Evolutionary conservation across 2,329 filamentous ascomycete species (phyloP), one percentile per base, ranked within the genome.

Genomic region (Ophiosphaerella korrae): DNA sequence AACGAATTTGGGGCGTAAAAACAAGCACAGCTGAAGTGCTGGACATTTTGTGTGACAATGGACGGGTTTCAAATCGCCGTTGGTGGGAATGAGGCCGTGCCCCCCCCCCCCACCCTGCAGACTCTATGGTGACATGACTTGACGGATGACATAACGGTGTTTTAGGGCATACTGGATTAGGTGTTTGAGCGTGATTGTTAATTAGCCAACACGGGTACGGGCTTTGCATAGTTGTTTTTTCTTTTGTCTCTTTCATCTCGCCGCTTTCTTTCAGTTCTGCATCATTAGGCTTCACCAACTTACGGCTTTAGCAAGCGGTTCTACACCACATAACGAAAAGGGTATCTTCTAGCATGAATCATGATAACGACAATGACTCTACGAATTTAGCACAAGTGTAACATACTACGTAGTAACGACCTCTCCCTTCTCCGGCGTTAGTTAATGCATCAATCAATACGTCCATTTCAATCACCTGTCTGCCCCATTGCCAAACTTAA

Each of bases 81-180:
- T 74, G 72, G 72, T 74, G 71, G 71, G 69, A 75, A 45, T 75
- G 34, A 60, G 16, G 37, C n/a, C 31, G 26, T n/a, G 14, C 24
- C 29, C 6, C 21, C 18, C 3, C 18, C 18, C 18, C 18, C 18
- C 18, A 21, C 18, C 18, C 11, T 5, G 26, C 38, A 41, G 7
- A 18, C 5, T 29, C 11, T 29, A 29, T 6, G 26, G 26, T 29
- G 26, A 16, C 7, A 35, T 35, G 33, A 35, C 14, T 14, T n/a
- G 33, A 35, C 13, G 33, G 33, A 35, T 16, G 7, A 35, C 13
- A 13, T 16, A 14, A 35, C 3, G 33, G 33, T 16, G 33, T 35
- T 14, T 4, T 16, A 35, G 33, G 33, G 13, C 14, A n/a, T 35
- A 35, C 13, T 35, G 14, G 13, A 35, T n/a, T 2, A 14, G 33